Conservation (phyloP, 371 early-diverging fungal genomes). For the Mortierella sp. region DNA sequence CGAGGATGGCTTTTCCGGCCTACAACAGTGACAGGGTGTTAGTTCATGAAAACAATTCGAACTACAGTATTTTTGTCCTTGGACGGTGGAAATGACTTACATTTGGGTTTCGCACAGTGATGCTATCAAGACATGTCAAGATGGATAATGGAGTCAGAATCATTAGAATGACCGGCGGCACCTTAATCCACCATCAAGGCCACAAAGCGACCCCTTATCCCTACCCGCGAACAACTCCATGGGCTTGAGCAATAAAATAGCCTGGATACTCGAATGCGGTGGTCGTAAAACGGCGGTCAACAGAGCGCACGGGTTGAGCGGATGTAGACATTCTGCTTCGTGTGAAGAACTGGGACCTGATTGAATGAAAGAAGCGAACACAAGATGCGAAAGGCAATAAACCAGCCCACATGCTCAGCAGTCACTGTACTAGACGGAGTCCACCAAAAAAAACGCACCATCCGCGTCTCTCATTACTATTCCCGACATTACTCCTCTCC, state of each 20-base stretch:
- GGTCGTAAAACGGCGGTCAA: constrained; percentile 51
- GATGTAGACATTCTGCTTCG: constrained; percentile 29
- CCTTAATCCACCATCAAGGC: neutral
- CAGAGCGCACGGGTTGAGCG: constrained; percentile 42
- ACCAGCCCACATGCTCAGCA: too few relatives aligned
- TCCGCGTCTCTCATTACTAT: too few relatives aligned
- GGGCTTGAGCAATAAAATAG: constrained; percentile 40
- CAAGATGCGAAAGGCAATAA: too few relatives aligned
- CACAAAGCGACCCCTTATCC: neutral
- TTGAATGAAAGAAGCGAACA: too few relatives aligned
- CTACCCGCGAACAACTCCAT: constrained; percentile 54
- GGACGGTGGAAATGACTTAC: constrained; percentile 17
- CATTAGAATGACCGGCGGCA: neutral
- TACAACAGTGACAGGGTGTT: neutral
- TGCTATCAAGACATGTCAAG: constrained; percentile 1
- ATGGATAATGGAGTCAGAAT: neutral
- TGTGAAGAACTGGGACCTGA: too few relatives aligned
- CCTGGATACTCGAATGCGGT: constrained; percentile 47
- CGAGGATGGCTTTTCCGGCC: constrained; percentile 50
- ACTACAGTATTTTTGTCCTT: neutral
- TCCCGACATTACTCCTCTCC: too few relatives aligned
- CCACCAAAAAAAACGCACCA: too few relatives aligned
- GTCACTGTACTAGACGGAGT: too few relatives aligned
- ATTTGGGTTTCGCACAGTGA: constrained; percentile 53
- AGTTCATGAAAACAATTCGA: too few relatives aligned